Evolutionary conservation across 2,329 filamentous ascomycete species (phyloP), one percentile per base, ranked within the genome.

Genomic region (Dryadomyces sulphureus): DNA sequence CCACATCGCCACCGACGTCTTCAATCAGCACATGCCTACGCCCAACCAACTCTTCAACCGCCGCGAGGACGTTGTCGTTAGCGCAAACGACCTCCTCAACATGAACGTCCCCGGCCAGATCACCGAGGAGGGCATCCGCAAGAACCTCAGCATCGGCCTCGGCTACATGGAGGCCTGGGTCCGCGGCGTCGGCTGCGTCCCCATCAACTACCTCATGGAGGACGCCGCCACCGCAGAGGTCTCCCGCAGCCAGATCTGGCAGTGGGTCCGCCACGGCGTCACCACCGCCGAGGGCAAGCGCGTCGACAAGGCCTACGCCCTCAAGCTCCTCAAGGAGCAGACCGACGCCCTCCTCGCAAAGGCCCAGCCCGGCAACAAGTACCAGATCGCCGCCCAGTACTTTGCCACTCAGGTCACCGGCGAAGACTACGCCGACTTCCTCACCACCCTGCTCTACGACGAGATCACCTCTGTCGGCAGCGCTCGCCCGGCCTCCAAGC

Each of bases 111-210:
- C 90, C 7, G 92, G 92, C 22, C 75, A 79, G 62, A 75, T 98
- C 61, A 95, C 90, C 56, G 90, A 96, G 65, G 87, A 81, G 5
- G 92, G 92, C 48, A 95, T 98, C 68, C 79, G 85, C 60, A 94
- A 95, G 80, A 98, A 96, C 70, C 73, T 98, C 53, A 90, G 88
- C 68, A 96, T 98, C 54, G 92, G 90, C 35, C 77, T 98, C 6
- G 84, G 84, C 44, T 98, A 98, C 68, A 98, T 96, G 90, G 92
- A 98, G 68, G 92, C 87, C 51, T 98, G 92, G 92, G 73, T 96
- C 50, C 83, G 89, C 51, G 92, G 90, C 30, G 76, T 96, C 20
- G 92, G 92, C 48, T 98, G 92, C 58, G 89, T 96, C 45, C 92
- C 92, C 42, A 95, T 52, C 48, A 52, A 53, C 39, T 49, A 32